These are phyloP conservation scores for Fusarium devonianum DNA, from an alignment of 2,329 filamentous ascomycete species.

Conservation along the genomic window DNA sequence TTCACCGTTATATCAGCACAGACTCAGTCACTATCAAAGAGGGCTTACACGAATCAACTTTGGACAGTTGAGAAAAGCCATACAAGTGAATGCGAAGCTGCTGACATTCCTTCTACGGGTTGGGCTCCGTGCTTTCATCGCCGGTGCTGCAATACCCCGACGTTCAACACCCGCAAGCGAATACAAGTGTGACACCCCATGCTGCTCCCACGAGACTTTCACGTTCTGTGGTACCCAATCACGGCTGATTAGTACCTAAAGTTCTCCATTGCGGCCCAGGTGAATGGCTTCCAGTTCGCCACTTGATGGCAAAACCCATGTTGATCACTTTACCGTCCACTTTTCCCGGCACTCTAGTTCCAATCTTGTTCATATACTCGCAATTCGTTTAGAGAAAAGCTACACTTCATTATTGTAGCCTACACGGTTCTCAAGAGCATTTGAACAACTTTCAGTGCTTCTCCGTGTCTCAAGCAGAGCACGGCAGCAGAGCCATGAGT, in stretches of 20 bases:
- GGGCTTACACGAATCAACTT: no score
- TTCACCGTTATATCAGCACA: constrained; percentile 19
- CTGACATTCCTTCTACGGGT: no score
- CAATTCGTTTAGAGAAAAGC: no score
- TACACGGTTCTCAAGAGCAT: no score
- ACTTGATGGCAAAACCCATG: neutral
- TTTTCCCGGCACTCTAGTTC: no score
- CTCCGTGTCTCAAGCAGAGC: neutral
- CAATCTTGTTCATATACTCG: no score
- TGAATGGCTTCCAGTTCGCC: no score
- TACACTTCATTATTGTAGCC: no score
- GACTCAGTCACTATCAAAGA: neutral
- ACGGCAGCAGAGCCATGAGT: neutral
- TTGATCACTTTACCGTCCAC: neutral
- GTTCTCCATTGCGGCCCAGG: neutral
- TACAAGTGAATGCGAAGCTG: no score
- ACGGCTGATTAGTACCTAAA: neutral
- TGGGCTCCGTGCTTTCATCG: neutral
- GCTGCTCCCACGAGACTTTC: constrained; percentile 9
- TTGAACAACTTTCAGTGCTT: no score
- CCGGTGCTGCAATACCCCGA: neutral
- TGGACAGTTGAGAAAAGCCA: no score
- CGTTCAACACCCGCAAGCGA: neutral
- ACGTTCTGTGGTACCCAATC: constrained; percentile 5
- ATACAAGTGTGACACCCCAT: constrained; percentile 2